Evolutionary conservation across 2,329 filamentous ascomycete species (phyloP).

Genomic region (Arthrobotrys megalospora): DNA sequence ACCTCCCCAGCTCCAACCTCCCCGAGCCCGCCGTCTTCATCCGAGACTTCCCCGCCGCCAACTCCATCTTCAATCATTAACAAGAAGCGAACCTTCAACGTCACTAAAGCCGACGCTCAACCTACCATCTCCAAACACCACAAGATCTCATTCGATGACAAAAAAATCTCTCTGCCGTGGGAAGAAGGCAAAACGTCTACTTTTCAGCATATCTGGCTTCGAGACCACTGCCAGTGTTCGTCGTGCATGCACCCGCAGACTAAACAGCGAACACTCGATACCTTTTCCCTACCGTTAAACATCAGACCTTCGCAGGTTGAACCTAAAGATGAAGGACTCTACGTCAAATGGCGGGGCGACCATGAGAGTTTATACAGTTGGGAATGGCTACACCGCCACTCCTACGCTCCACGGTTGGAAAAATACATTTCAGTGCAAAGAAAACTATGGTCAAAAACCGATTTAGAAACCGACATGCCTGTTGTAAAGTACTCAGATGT

Average conservation of each 20-base stretch:
- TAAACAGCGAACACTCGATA: constrained; percentile 78
- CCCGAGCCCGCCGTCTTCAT: constrained; percentile 11
- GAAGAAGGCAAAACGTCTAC: constrained; percentile 65
- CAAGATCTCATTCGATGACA: constrained; percentile 64
- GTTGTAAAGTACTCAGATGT: constrained; percentile 75
- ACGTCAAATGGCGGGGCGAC: constrained; percentile 74
- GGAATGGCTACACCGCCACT: constrained; percentile 74
- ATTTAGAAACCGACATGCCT: constrained; percentile 71
- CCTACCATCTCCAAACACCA: constrained; percentile 64
- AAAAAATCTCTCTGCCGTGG: constrained; percentile 64
- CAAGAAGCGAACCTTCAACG: constrained; percentile 63
- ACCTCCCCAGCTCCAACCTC: constrained; percentile 29
- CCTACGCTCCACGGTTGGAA: constrained; percentile 65
- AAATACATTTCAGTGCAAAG: constrained; percentile 67
- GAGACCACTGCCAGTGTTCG: constrained; percentile 81
- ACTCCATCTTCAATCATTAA: constrained; percentile 18
- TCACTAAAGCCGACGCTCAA: constrained; percentile 64
- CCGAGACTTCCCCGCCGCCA: constrained; percentile 18
- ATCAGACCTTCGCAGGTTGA: constrained; percentile 67
- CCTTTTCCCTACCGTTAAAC: constrained; percentile 74
- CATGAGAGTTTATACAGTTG: constrained; percentile 79
- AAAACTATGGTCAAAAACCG: constrained; percentile 66
- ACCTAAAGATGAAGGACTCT: constrained; percentile 67
- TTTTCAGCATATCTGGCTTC: constrained; percentile 66
- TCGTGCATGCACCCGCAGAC: constrained; percentile 79